Evolutionary conservation across 345 rosid genomes (phyloP).

Genomic region (Moricandia moricandioides): DNA sequence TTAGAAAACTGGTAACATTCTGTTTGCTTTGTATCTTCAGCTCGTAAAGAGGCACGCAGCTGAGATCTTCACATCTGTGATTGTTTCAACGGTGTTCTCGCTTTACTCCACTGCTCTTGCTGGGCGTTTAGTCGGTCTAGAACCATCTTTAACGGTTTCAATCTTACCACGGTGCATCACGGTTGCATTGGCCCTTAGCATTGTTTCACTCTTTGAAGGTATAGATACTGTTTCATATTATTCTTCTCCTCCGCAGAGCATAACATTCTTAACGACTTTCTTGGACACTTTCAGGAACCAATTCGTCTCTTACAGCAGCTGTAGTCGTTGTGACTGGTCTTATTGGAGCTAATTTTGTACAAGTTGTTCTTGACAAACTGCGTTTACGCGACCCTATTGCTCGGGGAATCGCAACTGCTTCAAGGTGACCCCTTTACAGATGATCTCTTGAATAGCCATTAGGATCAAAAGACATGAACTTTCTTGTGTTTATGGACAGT

Average conservation of each 20-base stretch:
- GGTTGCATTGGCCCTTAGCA: constrained; percentile 93
- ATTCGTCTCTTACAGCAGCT: constrained; percentile 92
- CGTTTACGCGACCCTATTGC: constrained; percentile 80
- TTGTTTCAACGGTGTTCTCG: constrained; percentile 76
- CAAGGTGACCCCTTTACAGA: constrained; percentile 48
- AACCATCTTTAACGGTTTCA: constrained; percentile 70
- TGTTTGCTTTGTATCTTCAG: constrained; percentile 40
- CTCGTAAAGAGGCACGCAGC: constrained; percentile 93
- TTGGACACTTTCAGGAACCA: constrained; percentile 54
- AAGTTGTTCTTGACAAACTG: constrained; percentile 69
- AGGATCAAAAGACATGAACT: background rate
- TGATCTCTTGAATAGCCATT: background rate
- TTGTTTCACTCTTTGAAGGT: constrained; percentile 90
- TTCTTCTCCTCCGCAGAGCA: background rate
- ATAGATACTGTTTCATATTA: background rate
- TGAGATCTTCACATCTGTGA: constrained; percentile 85
- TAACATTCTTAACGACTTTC: background rate
- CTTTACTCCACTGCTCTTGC: constrained; percentile 83
- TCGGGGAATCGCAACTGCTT: constrained; percentile 90
- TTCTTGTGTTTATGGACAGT: constrained; percentile 39
- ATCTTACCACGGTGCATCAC: constrained; percentile 93
- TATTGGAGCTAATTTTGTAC: constrained; percentile 89
- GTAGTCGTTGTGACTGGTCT: constrained; percentile 90
- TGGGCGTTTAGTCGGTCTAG: constrained; percentile 77
- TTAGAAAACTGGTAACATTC: background rate